Evolutionary conservation across 2,329 filamentous ascomycete species (phyloP), one percentile per base, ranked within the genome.

Genomic region (Arthrocladium fulminans): DNA sequence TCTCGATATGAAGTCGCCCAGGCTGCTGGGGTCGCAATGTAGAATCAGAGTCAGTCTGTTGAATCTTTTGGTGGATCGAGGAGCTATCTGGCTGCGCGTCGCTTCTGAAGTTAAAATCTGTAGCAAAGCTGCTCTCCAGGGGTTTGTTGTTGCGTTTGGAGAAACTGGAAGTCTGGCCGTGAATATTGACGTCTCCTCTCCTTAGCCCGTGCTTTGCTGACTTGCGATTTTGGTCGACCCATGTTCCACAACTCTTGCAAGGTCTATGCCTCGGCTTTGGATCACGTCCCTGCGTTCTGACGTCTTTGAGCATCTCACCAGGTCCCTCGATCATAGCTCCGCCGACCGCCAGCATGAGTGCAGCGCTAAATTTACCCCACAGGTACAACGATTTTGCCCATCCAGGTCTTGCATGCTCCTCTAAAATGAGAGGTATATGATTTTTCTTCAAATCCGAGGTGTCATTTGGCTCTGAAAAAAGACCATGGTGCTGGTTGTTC

Each of bases 351-450:
- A 73, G 62, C 34, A 71, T 66, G 37, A 74, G 60, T 12, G 70
- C 69, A 43, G 73, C 57, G 8, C 67, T 70, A 54, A 74, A 73
- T 51, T 68, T 71, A 29, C 71, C 59, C 72, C 72, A 74, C 30
- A 73, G 57, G 49, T 61, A 63, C 7, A 70, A 60, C 29, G 59
- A 63, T 17, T 49, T 47, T 10, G 49, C 50, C 57, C 57, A 59
- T 24, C 55, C 48, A 22, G 34, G 27, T 29, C 47, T 47, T 22
- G 3, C 17, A 3, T 46, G 30, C 2, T 40, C 25, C 9, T 7
- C 15, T 30, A 25, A 2, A n/a, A n/a, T 15, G 22, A 25, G 5
- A 8, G 29, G 23, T 38, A 23, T 43, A 45, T 34, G 48, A 27
- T n/a, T 34, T 39, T 51, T 34, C 13, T 34, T 45, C 17, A 27